Conservation (phyloP, 768 basidiomycete species). For the Tricholomella constricta region DNA sequence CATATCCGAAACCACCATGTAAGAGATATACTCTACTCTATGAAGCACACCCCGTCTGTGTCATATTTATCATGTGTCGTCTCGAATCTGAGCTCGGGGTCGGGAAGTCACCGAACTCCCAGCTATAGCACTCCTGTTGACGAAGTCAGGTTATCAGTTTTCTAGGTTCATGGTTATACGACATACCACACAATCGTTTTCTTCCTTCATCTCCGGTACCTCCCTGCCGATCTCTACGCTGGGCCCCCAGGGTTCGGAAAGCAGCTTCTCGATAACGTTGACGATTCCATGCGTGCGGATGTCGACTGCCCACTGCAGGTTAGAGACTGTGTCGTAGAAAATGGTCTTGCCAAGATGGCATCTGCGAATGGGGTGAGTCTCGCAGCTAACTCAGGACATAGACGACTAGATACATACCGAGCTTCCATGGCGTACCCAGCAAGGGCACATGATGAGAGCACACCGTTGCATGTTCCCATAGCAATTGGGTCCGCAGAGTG, state of each 20-base stretch:
- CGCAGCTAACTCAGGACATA: not conserved
- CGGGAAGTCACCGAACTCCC: conserved; percentile 62
- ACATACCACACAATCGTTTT: conserved; percentile 75
- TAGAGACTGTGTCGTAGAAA: conserved; percentile 89
- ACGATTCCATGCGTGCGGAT: conserved; percentile 81
- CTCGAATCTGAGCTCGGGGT: not conserved
- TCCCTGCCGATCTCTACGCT: conserved; percentile 61
- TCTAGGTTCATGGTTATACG: not conserved
- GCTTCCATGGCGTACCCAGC: conserved; percentile 92
- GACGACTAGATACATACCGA: conserved; percentile 39
- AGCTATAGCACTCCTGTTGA: conserved; percentile 65
- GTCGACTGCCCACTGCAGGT: conserved; percentile 84
- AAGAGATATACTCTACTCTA: conserved; percentile 2
- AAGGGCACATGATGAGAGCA: conserved; percentile 77
- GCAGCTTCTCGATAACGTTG: conserved; percentile 72
- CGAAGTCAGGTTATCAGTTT: not conserved
- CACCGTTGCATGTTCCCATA: conserved; percentile 85
- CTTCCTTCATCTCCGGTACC: conserved; percentile 53
- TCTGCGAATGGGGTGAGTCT: conserved; percentile 29
- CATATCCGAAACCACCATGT: not conserved
- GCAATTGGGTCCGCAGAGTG: conserved; percentile 95
- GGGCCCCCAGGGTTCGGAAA: conserved; percentile 71
- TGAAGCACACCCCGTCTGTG: not conserved
- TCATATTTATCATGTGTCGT: not conserved
- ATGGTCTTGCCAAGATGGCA: conserved; percentile 89